Base-by-base conservation (phyloP, 108 stramenopile species). In the Skeletonema grethae region DNA sequence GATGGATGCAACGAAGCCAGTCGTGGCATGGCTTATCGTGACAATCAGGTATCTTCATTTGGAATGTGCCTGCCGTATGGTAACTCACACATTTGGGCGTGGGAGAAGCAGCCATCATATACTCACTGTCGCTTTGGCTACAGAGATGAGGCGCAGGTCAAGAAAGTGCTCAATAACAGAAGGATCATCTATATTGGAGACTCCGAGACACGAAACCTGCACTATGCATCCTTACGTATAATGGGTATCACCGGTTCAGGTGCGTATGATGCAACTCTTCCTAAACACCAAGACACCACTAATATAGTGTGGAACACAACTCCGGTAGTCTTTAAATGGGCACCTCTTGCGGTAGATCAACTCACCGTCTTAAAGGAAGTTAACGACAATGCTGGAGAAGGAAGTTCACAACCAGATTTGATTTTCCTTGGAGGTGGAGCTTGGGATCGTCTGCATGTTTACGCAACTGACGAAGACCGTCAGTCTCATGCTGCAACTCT, bases 381-480 rank as follows among this genome's bases (percentile, higher is more conserved):
- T 9, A 83, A 77, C 57, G 29, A 65, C 41, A 41, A 57, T 15
- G 24, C 58, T 12, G 34, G 35, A 35, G 63, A 16, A 0, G 70
- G 36, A 31, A 59, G 35, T 18, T 53, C 63, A 36, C 11, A 31
- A 24, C 85, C 77, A 10, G 88, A 92, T 69, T 66, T 92, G 31
- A 70, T 95, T 41, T 79, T 94, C 9, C 45, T 95, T 24, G 94
- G 94, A 56, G 90, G 94, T 24, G 94, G 94, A 20, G 88, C 94
- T 11, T 92, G 91, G 91, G 94, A 95, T 71, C 77, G 83, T 18
- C 78, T 92, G 8, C 90, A 90, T 76, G 64, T 65, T 5, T 92
- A 83, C 72, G 61, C 76, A 6, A 85, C 87, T 9, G 83, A 85
- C 12, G 84, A 84, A 75, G 84, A 92, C 32, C 72, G 87, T 20